Evolutionary conservation across 2,329 filamentous ascomycete species (phyloP).

Genomic region (Colletotrichum theobromicola): DNA sequence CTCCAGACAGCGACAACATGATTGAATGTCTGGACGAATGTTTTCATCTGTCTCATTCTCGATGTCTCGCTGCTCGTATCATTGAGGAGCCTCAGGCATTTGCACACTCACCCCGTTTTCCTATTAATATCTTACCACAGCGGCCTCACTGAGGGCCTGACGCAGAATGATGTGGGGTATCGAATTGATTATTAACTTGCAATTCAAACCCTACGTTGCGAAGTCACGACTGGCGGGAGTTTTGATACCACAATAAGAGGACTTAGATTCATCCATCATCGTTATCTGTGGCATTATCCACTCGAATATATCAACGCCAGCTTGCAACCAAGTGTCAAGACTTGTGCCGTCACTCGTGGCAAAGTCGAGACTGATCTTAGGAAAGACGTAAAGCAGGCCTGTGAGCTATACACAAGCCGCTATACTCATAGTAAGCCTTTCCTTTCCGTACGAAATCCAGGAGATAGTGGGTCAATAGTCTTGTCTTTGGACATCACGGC

Average conservation of each 20-base stretch:
- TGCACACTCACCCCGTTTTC: fast-evolving
- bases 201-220: fast-evolving
- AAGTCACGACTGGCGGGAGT: background rate
- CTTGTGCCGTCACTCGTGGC: background rate
- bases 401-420: fast-evolving
- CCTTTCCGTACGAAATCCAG: too few species aligned
- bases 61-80: background rate
- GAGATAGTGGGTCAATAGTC: too few species aligned
- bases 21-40: too few species aligned
- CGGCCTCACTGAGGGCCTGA: background rate
- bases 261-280: fast-evolving
- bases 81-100: background rate
- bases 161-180: too few species aligned
- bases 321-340: background rate
- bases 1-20: too few species aligned
- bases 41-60: background rate
- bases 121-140: background rate
- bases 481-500: too few species aligned
- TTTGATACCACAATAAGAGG: background rate
- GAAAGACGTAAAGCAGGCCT: fast-evolving
- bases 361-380: background rate
- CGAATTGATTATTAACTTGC: background rate
- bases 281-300: background rate
- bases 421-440: background rate
- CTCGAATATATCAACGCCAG: background rate